Evolutionary conservation across 2,329 filamentous ascomycete genomes (phyloP).

Genomic region (Aspergillus sojae): DNA sequence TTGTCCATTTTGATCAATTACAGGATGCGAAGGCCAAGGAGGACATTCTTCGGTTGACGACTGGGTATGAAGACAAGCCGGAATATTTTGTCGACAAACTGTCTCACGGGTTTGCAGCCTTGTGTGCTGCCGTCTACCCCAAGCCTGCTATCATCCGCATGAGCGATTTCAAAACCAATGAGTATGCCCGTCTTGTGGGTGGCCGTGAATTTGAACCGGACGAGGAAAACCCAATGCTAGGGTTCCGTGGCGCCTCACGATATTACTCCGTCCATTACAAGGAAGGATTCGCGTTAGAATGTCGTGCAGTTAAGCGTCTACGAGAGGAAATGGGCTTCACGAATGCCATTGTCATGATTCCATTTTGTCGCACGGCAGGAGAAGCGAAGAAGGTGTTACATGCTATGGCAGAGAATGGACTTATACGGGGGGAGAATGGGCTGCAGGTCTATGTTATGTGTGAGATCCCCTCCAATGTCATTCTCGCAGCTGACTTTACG

Average conservation of each 20-base stretch:
- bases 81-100: no score
- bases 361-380: constrained; percentile 41
- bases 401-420: constrained; percentile 43
- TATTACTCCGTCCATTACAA: constrained; percentile 45
- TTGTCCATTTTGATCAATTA: no score
- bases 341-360: constrained; percentile 44
- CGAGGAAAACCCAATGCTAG: constrained; percentile 48
- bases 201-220: constrained; percentile 43
- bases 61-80: no score
- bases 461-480: constrained; percentile 47
- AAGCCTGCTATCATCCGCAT: constrained; percentile 43
- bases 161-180: constrained; percentile 48
- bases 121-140: constrained; percentile 43
- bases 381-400: constrained; percentile 40
- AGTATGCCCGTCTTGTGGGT: constrained; percentile 44
- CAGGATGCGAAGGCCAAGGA: no score
- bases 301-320: constrained; percentile 38
- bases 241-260: constrained; percentile 46
- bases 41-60: no score
- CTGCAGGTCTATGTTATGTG: constrained; percentile 47
- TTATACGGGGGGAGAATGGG: constrained; percentile 39
- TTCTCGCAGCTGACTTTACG: constrained; percentile 39
- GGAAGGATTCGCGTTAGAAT: constrained; percentile 45
- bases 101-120: constrained; percentile 20
- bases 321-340: constrained; percentile 40